A percentile compares a stretch with the other conserved stretches of the same genome.
These are phyloP conservation scores for Mycena leptocephala DNA, from an alignment of 768 basidiomycete species.

Conservation along the genomic window DNA sequence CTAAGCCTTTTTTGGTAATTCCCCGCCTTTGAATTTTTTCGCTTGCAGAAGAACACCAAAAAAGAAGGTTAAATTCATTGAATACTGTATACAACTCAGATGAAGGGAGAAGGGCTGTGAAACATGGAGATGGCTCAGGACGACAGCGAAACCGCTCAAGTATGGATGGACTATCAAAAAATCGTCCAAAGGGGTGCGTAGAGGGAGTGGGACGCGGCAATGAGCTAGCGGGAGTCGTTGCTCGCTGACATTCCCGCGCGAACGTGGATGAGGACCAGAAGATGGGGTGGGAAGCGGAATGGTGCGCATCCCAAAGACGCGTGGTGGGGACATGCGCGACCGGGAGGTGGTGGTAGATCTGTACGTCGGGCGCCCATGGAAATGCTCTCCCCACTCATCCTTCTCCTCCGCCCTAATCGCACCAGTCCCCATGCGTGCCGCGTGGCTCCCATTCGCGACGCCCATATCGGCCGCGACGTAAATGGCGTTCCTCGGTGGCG, in stretches of 20 bases:
- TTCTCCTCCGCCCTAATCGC: neutral
- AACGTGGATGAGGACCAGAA: neutral
- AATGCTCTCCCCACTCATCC: neutral
- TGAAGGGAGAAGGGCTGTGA: neutral
- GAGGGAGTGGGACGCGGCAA: neutral
- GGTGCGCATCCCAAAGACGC: too few relatives aligned
- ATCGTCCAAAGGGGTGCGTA: neutral
- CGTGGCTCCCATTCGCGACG: neutral
- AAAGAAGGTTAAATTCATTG: neutral
- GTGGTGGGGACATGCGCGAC: too few relatives aligned
- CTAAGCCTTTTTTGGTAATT: constrained; percentile 1
- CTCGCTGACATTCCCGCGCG: neutral
- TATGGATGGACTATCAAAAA: neutral
- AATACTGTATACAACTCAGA: neutral
- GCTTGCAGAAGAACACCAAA: neutral
- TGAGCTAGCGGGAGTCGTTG: neutral
- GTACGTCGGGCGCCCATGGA: too few relatives aligned
- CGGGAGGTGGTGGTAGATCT: too few relatives aligned
- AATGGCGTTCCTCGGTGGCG: neutral
- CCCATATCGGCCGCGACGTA: neutral
- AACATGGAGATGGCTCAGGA: neutral
- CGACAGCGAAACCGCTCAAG: neutral
- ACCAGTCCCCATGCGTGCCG: neutral
- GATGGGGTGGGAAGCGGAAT: neutral
- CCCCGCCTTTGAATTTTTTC: neutral